A percentile compares a stretch with the other conserved stretches of the same genome.
These are phyloP conservation scores for Craterostigma plantagineum DNA, from an alignment of 257 asterid species.

Conservation along the genomic window DNA sequence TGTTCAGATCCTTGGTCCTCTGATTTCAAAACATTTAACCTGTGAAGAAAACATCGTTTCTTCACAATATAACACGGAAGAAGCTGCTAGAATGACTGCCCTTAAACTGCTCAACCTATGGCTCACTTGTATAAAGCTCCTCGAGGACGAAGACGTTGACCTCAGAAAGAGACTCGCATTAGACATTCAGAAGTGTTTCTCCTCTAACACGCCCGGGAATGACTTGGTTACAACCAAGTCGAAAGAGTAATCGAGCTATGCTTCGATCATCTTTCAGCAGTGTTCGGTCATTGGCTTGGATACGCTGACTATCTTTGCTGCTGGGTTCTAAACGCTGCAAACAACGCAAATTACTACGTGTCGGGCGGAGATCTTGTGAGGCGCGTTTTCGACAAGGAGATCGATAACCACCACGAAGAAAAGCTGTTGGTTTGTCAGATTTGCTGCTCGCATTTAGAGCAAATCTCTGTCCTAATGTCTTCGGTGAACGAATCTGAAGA, in stretches of 20 bases:
- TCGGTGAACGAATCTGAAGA: constrained; percentile 10
- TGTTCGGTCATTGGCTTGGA: constrained; percentile 52
- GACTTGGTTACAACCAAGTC: constrained; percentile 48
- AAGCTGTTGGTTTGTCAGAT: constrained; percentile 67
- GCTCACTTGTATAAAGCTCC: constrained; percentile 59
- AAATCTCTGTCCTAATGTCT: constrained; percentile 20
- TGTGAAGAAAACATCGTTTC: neutral
- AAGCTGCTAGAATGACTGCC: constrained; percentile 26
- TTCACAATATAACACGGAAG: constrained; percentile 19
- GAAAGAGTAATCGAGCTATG: constrained; percentile 73
- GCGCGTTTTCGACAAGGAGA: constrained; percentile 89
- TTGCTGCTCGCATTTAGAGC: constrained; percentile 65
- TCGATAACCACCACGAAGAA: constrained; percentile 90
- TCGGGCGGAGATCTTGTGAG: constrained; percentile 67
- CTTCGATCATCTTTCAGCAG: constrained; percentile 50
- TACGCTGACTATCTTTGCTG: constrained; percentile 54
- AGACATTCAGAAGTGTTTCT: constrained; percentile 47
- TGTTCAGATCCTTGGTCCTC: constrained; percentile 31
- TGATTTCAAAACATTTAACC: constrained; percentile 13
- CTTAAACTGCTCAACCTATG: constrained; percentile 49
- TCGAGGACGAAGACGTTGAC: constrained; percentile 80
- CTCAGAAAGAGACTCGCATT: constrained; percentile 59
- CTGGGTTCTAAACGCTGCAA: constrained; percentile 40
- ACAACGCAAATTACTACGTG: constrained; percentile 18
- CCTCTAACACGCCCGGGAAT: constrained; percentile 9